Evolutionary conservation across 2,329 filamentous ascomycete genomes (phyloP).

Genomic region (Clarireedia paspali): DNA sequence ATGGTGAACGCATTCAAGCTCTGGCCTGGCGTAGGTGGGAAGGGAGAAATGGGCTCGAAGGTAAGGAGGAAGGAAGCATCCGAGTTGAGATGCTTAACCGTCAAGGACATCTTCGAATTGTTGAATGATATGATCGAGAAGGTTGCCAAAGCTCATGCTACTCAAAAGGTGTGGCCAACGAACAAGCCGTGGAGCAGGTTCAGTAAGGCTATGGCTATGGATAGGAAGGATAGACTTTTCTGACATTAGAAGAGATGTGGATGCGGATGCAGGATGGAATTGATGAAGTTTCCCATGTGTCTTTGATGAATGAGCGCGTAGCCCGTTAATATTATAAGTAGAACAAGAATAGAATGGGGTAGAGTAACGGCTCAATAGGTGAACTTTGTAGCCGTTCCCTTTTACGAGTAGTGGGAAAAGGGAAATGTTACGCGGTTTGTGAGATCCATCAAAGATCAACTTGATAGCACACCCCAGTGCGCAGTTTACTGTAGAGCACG

Average conservation of each 20-base stretch:
- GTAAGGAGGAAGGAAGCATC: slow-evolving; percentile 59
- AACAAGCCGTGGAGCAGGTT: neutral
- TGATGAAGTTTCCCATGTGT: neutral
- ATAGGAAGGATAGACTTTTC: slow-evolving; percentile 4
- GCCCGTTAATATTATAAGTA: no score
- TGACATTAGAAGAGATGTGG: neutral
- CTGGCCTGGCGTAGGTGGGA: slow-evolving; percentile 25
- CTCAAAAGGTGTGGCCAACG: slow-evolving; percentile 1
- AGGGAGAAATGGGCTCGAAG: slow-evolving; percentile 39
- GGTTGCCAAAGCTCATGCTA: slow-evolving; percentile 12
- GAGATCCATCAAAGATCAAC: neutral
- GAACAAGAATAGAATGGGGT: no score
- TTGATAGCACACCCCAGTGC: neutral
- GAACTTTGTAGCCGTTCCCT: neutral
- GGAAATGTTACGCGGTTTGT: slow-evolving; percentile 4
- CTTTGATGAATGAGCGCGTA: neutral
- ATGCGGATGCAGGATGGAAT: neutral
- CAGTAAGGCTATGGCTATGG: neutral
- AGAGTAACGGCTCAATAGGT: no score
- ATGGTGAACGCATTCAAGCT: slow-evolving; percentile 52
- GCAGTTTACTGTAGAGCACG: no score
- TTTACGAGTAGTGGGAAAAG: neutral
- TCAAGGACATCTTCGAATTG: slow-evolving; percentile 47
- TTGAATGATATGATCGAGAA: slow-evolving; percentile 13
- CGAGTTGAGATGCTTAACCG: slow-evolving; percentile 55